These are phyloP conservation scores for Nemania bipapillata DNA, from an alignment of 2,329 filamentous ascomycete genomes.

Conservation along the genomic window DNA sequence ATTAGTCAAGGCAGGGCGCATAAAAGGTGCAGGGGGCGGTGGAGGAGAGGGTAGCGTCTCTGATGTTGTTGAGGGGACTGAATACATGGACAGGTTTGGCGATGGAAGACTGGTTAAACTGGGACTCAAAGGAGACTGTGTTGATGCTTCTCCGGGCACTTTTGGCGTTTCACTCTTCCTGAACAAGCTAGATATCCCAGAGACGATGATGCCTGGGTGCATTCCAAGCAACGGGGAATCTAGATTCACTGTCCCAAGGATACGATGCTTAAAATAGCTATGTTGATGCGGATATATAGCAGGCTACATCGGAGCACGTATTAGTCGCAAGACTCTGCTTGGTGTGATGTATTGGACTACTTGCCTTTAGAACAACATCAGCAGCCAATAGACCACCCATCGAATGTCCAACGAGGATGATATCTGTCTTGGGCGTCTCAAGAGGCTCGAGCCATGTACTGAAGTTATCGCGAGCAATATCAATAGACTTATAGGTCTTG, in stretches of 20 bases:
- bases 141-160: slow-evolving; percentile 39
- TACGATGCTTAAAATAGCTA: slow-evolving; percentile 73
- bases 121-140: slow-evolving; percentile 34
- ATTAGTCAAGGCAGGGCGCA: slow-evolving; percentile 43
- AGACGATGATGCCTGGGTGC: slow-evolving; percentile 86
- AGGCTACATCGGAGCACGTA: slow-evolving; percentile 39
- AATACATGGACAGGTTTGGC: slow-evolving; percentile 42
- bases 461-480: slow-evolving; percentile 82
- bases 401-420: slow-evolving; percentile 86
- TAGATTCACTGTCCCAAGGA: slow-evolving; percentile 82
- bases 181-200: slow-evolving; percentile 83
- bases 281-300: slow-evolving; percentile 40
- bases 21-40: slow-evolving; percentile 29
- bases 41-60: slow-evolving; percentile 36
- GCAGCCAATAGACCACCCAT: slow-evolving; percentile 88
- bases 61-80: slow-evolving; percentile 41
- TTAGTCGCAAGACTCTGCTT: slow-evolving; percentile 31
- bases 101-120: slow-evolving; percentile 40
- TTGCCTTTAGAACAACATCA: slow-evolving; percentile 76
- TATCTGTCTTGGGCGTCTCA: slow-evolving; percentile 77
- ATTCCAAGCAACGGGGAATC: slow-evolving; percentile 90
- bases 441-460: slow-evolving; percentile 84
- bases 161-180: slow-evolving; percentile 54
- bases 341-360: slow-evolving; percentile 44
- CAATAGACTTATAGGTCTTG: slow-evolving; percentile 76